Conservation (phyloP, 208 protist genomes). For the Trypanosoma platydactyli region DNA sequence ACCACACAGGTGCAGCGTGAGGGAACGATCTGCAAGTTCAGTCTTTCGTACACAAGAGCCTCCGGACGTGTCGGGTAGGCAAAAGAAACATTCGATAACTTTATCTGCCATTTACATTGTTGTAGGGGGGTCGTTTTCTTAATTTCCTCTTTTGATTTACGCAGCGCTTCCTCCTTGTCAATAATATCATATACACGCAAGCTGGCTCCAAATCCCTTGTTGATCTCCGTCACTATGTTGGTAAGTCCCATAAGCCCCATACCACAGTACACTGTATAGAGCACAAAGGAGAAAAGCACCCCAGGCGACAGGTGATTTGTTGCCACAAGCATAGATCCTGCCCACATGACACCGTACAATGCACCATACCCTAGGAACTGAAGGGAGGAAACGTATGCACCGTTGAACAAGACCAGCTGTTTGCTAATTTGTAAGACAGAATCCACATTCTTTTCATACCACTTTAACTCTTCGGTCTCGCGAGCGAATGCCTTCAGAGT, state of each 20-base stretch:
- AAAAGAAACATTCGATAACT: slow-evolving; percentile 72
- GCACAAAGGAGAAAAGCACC: slow-evolving; percentile 86
- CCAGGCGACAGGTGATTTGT: slow-evolving; percentile 72
- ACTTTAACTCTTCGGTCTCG: slow-evolving; percentile 63
- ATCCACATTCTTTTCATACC: slow-evolving; percentile 73
- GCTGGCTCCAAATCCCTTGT: slow-evolving; percentile 85
- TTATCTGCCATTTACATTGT: slow-evolving; percentile 57
- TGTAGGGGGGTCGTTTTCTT: slow-evolving; percentile 44
- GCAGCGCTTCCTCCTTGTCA: slow-evolving; percentile 52
- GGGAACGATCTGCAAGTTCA: slow-evolving; percentile 67
- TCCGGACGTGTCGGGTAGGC: slow-evolving; percentile 86
- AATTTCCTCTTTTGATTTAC: slow-evolving; percentile 34
- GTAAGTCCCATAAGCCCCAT: slow-evolving; percentile 85
- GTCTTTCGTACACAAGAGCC: slow-evolving; percentile 59
- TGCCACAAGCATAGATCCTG: slow-evolving; percentile 82
- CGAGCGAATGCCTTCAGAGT: slow-evolving; percentile 81
- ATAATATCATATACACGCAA: slow-evolving; percentile 82
- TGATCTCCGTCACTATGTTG: slow-evolving; percentile 82
- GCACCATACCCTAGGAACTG: slow-evolving; percentile 83
- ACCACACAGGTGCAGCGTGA: slow-evolving; percentile 81
- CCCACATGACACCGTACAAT: slow-evolving; percentile 87
- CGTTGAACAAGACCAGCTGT: slow-evolving; percentile 73
- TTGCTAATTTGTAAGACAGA: slow-evolving; percentile 70
- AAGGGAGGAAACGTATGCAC: slow-evolving; percentile 73
- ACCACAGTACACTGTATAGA: slow-evolving; percentile 91